Evolutionary conservation across 2,329 filamentous ascomycete genomes (phyloP).

Genomic region (Cordyceps cicadae): DNA sequence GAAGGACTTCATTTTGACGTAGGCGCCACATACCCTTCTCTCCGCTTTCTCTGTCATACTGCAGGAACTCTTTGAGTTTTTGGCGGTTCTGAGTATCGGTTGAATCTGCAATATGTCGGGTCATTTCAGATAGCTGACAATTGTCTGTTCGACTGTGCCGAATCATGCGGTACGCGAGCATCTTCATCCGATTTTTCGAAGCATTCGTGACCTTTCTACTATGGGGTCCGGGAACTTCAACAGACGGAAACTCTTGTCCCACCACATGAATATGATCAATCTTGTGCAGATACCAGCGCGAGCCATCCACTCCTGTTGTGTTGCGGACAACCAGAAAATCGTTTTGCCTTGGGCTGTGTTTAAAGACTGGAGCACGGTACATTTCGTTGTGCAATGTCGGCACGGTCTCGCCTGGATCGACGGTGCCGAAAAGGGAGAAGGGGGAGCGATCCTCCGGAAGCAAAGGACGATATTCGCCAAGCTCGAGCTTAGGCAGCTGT

Average conservation of each 20-base stretch:
- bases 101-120: constrained; percentile 83
- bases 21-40: constrained; percentile 77
- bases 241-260: constrained; percentile 84
- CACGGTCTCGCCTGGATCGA: constrained; percentile 83
- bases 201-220: constrained; percentile 92
- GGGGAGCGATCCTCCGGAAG: constrained; percentile 92
- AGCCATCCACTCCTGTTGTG: constrained; percentile 69
- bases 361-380: constrained; percentile 90
- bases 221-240: constrained; percentile 88
- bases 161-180: constrained; percentile 87
- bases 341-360: constrained; percentile 65
- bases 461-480: constrained; percentile 82
- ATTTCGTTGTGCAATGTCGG: constrained; percentile 91
- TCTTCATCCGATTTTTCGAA: constrained; percentile 93
- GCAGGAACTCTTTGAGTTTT: constrained; percentile 93
- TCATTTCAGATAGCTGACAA: constrained; percentile 74
- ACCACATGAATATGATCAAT: constrained; percentile 88
- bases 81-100: constrained; percentile 93
- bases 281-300: constrained; percentile 74
- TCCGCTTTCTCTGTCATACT: constrained; percentile 67
- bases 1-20: constrained; percentile 61
- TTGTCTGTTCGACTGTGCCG: constrained; percentile 62
- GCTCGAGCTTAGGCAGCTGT: constrained; percentile 66
- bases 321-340: constrained; percentile 85
- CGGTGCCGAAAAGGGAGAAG: constrained; percentile 89